Evolutionary conservation across 768 basidiomycete species (phyloP), one percentile per base, ranked within the genome.

Genomic region (Holtermanniella nyarrowii): DNA sequence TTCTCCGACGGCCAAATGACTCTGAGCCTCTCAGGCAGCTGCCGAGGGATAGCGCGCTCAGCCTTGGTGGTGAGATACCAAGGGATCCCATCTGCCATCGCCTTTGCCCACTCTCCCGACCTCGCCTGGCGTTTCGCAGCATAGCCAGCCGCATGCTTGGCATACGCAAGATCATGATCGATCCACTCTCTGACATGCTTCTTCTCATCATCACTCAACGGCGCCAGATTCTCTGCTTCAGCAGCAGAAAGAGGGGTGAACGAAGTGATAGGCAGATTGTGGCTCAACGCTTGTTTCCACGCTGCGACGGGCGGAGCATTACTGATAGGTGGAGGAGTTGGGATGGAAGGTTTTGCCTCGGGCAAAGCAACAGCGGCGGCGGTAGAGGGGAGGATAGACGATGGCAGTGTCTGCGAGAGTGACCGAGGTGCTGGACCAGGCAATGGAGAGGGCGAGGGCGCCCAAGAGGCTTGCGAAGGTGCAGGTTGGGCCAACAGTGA

Each of bases 181-280:
- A 84, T 80, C 85, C 85, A 87, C 40, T 51, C 66, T 59, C 82
- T 72, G 42, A 86, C 70, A 39, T 77, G 60, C 21, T 49, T 52
- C 22, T 85, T 77, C 63, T 86, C 82, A 1, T 66, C 63, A 5
- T 74, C 66, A 5, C 61, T 55, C 16, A 90, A 71, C 0, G 76
- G 62, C 2, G 46, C 65, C 50, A 22, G 48, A 21, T 50, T 66
- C 69, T 1, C 74, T 70, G n/a, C 79, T 79, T 77, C 76, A 44
- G 73, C 67, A 10, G 82, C 75, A 1, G 85, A 83, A 2, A 88
- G 78, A 49, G 78, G 69, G 5, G 79, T 77, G 41, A 86, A 75
- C 18, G 75, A 75, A 5, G 84, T 85, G 18, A 80, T 77, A 26
- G 75, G 72, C 14, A 77, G 78, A 68, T 81, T 80, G 49, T 81